Base-by-base conservation (phyloP, 2,329 filamentous ascomycete genomes). In the Septoria petroselini region DNA sequence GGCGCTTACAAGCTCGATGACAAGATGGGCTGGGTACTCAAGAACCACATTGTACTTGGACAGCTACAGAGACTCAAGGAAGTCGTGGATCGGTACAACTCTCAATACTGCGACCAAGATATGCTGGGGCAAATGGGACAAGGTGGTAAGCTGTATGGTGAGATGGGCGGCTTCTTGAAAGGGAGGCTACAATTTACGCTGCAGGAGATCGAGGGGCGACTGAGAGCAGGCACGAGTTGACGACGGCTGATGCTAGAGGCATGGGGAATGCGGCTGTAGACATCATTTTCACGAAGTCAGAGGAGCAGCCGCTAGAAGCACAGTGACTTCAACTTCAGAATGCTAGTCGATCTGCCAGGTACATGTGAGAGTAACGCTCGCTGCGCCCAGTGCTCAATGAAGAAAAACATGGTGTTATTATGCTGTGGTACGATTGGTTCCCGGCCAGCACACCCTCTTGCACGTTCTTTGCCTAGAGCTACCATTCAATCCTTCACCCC, bases 21-120 rank as follows among this genome's bases (percentile, higher is more conserved):
- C 17, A 38, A 45, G 17, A 48, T 52, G 31, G 47, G 50, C 19
- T 54, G 53, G 50, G 40, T 46, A 6, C 33, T 58, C 1, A 55
- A 53, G 44, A 53, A 58, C 39, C 55, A 55, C 18, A 52, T 58
- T 31, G 50, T 56, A 14, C 35, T 53, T 21, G 55, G 50, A 9
- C 55, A 58, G 9, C 27, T 58, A 27, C 53, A 55, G 33, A 41
- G 49, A n/a, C 23, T 58, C 18, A 53, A 35, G 23, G 53, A 55
- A 3, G 38, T 52, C 25, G 39, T 56, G 12, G 9, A 30, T 18
- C 39, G 27, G 2, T 57, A 44, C 18, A 31, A 54, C 23, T 33
- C 40, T 15, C 35, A 42, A 14, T 52, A 47, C 19, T 51, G 49
- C 12, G 31, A 17, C n/a, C 35, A 50, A n/a, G 29, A 33, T 17